Evolutionary conservation across 176 grass and related monocot genomes (phyloP).

Genomic region (Chloris gayana): DNA sequence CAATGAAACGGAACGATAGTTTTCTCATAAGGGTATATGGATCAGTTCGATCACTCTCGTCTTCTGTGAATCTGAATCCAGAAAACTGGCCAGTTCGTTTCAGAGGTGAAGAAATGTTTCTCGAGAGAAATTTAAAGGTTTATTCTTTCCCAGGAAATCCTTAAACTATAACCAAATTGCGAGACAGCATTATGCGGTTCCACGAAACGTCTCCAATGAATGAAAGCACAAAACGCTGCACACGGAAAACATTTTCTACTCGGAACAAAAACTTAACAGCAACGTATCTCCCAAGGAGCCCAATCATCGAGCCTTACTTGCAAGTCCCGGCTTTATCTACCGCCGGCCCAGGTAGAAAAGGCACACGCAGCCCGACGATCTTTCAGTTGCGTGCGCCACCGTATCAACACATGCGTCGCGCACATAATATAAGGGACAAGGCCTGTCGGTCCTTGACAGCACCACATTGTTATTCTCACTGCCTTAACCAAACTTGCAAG

Average conservation of each 20-base stretch:
- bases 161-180: too few relatives aligned
- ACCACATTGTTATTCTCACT: constrained; percentile 18
- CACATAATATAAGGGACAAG: constrained; percentile 5
- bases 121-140: too few relatives aligned
- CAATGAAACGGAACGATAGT: too few relatives aligned
- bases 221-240: background rate
- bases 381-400: constrained; percentile 31
- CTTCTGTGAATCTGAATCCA: too few relatives aligned
- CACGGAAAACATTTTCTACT: background rate
- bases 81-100: too few relatives aligned
- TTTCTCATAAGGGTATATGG: too few relatives aligned
- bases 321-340: constrained; percentile 18
- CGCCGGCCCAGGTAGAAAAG: background rate
- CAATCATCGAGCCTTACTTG: background rate
- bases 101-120: too few relatives aligned
- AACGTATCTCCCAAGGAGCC: background rate
- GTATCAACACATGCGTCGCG: constrained; percentile 20
- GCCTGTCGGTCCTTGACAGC: constrained; percentile 30
- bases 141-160: too few relatives aligned
- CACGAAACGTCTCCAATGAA: too few relatives aligned
- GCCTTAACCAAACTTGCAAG: constrained; percentile 53
- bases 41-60: too few relatives aligned
- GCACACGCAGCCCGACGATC: background rate
- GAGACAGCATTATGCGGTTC: too few relatives aligned
- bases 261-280: background rate